These are phyloP conservation scores for Morella rubra DNA, from an alignment of 306 rosid genomes.

Conservation along the genomic window DNA sequence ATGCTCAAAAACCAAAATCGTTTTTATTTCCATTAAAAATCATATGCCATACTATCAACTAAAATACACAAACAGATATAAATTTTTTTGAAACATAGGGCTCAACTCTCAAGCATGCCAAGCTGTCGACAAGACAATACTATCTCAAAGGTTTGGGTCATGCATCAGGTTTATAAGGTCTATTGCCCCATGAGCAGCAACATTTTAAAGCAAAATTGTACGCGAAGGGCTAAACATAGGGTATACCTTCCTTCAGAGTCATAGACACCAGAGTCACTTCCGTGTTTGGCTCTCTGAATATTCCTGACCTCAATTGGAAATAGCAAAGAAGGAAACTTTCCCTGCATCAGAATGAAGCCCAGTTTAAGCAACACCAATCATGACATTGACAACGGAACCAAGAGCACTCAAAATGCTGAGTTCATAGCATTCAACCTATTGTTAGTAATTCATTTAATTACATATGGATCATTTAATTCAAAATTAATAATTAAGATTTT, in stretches of 20 bases:
- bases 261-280: slow-evolving; percentile 86
- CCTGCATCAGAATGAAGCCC: slow-evolving; percentile 37
- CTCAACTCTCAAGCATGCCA: background rate
- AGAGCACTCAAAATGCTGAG: background rate
- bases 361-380: too few relatives aligned
- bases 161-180: too few relatives aligned
- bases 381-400: too few relatives aligned
- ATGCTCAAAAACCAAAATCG: too few relatives aligned
- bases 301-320: slow-evolving; percentile 72
- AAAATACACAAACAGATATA: background rate
- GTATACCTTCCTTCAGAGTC: slow-evolving; percentile 80
- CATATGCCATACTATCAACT: background rate
- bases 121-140: background rate
- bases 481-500: too few relatives aligned
- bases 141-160: too few relatives aligned
- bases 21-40: background rate
- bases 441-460: too few relatives aligned
- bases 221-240: background rate
- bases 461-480: too few relatives aligned
- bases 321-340: slow-evolving; percentile 56
- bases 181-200: background rate
- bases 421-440: too few relatives aligned
- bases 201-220: background rate
- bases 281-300: slow-evolving; percentile 60
- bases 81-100: too few relatives aligned